Conservation (phyloP, 1,139 yeast genomes). For the Lizanozyma gosingica region DNA sequence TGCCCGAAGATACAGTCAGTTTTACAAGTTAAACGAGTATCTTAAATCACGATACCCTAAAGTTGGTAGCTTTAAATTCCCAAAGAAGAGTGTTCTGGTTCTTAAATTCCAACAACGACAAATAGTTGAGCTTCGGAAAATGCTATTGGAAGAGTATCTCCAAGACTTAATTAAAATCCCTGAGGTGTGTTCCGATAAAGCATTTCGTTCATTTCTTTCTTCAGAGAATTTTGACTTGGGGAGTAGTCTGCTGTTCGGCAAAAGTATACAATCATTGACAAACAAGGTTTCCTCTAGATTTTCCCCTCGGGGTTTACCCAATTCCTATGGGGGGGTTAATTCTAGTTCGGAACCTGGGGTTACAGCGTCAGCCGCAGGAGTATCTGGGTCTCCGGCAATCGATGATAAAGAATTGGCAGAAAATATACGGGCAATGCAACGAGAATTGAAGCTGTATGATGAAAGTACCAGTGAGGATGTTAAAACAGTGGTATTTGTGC, state of each 20-base stretch:
- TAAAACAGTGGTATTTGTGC: conserved; percentile 39
- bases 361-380: conserved; percentile 1
- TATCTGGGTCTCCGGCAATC: too few species aligned
- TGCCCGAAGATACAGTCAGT: conserved; percentile 81
- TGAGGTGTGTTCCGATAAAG: conserved; percentile 63
- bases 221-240: conserved; percentile 51
- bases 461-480: conserved; percentile 16
- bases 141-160: conserved; percentile 55
- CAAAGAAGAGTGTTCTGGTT: conserved; percentile 54
- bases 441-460: conserved; percentile 32
- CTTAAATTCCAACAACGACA: conserved; percentile 56
- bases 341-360: background rate
- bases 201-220: conserved; percentile 70
- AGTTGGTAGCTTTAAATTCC: conserved; percentile 47
- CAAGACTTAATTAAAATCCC: conserved; percentile 49
- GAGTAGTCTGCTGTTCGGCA: conserved; percentile 3
- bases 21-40: conserved; percentile 61
- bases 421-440: conserved; percentile 33
- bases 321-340: background rate
- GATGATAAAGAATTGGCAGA: conserved; percentile 18
- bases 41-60: conserved; percentile 45
- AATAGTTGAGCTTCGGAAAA: conserved; percentile 57
- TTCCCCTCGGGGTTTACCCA: background rate
- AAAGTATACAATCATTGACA: background rate
- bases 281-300: background rate